phyloP scores from a whole-genome alignment of 2,329 filamentous ascomycete genomes.

The Fonsecaea nubica region DNA sequence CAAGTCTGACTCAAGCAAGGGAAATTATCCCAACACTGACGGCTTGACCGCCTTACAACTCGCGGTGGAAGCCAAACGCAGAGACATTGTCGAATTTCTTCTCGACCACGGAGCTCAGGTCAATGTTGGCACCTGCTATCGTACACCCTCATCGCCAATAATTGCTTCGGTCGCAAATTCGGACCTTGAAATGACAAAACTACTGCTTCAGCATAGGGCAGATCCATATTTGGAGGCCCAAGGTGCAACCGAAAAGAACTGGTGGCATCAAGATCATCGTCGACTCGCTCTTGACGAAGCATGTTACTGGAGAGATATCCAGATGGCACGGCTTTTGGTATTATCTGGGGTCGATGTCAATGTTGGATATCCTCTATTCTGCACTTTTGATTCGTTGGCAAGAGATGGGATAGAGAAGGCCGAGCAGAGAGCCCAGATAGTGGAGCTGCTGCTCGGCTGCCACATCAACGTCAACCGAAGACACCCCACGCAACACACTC shows the following conservation, averaged over 20 bases:
- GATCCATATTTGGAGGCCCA: conserved; percentile 2
- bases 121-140: neutral
- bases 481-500: neutral
- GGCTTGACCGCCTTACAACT: conserved; percentile 3
- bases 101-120: conserved; percentile 1
- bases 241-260: neutral
- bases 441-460: neutral
- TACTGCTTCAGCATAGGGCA: conserved; percentile 7
- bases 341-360: neutral
- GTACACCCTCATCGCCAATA: neutral
- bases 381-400: neutral
- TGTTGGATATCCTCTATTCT: conserved; percentile 3
- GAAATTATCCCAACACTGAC: accelerated
- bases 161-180: neutral
- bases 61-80: neutral
- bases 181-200: conserved; percentile 3
- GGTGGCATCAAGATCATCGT: neutral
- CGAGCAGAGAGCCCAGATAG: neutral
- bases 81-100: conserved; percentile 1
- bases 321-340: conserved; percentile 11
- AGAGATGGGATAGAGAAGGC: no score
- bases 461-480: conserved; percentile 2
- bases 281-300: neutral
- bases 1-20: neutral
- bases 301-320: neutral